Conservation (phyloP, 192 early-diverging fungal genomes). For the Martensiomyces pterosporus region DNA sequence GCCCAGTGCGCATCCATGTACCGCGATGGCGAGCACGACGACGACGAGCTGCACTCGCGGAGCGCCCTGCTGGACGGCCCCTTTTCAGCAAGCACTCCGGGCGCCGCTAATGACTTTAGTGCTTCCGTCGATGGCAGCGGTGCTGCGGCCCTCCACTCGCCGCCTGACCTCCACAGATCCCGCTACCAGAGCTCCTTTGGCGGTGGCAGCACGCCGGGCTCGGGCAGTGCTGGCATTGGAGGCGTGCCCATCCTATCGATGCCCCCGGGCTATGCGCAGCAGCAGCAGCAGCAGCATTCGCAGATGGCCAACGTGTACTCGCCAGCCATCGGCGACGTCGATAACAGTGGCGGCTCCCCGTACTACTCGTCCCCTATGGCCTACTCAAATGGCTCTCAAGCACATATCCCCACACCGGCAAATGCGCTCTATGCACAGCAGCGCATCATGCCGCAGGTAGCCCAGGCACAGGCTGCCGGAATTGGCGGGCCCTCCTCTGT, state of each 20-base stretch:
- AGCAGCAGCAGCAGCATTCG: slow-evolving; percentile 13
- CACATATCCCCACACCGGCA: slow-evolving; percentile 6
- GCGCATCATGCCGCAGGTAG: slow-evolving; percentile 4
- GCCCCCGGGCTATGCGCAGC: slow-evolving; percentile 11
- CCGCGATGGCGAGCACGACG: slow-evolving; percentile 32
- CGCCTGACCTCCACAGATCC: slow-evolving; percentile 11
- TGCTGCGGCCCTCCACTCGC: slow-evolving; percentile 4
- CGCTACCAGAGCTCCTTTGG: slow-evolving; percentile 4
- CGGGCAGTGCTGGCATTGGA: too few species aligned
- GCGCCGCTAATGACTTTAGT: slow-evolving; percentile 8
- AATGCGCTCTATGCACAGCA: slow-evolving; percentile 21
- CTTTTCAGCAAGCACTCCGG: not conserved
- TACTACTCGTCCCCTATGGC: slow-evolving; percentile 41
- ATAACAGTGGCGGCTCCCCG: slow-evolving; percentile 6
- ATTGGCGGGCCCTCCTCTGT: too few species aligned
- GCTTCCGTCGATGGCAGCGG: not conserved
- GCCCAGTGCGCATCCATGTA: slow-evolving; percentile 40
- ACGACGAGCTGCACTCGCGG: slow-evolving; percentile 21
- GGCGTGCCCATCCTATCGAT: slow-evolving; percentile 8
- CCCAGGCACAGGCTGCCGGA: too few species aligned
- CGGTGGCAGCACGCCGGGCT: not conserved
- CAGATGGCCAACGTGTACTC: slow-evolving; percentile 34
- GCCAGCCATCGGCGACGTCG: slow-evolving; percentile 25
- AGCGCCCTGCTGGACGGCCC: slow-evolving; percentile 10
- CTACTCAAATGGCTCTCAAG: slow-evolving; percentile 2